A percentile compares a stretch with the other conserved stretches of the same genome.
phyloP scores from a whole-genome alignment of 2,329 filamentous ascomycete species.

The Colletotrichum filicis region DNA sequence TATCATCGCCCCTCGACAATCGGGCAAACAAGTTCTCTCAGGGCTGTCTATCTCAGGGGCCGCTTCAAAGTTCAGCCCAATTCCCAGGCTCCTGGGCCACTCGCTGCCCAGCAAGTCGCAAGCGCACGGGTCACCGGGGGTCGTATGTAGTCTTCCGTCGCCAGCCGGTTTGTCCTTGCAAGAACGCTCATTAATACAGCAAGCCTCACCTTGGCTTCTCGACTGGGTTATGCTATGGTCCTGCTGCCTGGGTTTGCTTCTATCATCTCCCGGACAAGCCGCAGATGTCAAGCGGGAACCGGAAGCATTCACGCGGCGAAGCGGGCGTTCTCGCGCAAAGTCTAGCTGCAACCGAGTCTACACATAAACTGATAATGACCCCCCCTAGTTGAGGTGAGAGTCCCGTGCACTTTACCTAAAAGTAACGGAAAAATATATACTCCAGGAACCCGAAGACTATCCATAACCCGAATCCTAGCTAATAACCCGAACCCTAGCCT shows the following conservation, averaged over 20 bases:
- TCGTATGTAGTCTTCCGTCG: slow-evolving; percentile 10
- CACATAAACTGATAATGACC: too few species aligned
- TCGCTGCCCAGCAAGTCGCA: slow-evolving; percentile 11
- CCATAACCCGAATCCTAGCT: too few species aligned
- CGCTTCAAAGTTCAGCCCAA: slow-evolving; percentile 12
- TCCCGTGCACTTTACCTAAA: too few species aligned
- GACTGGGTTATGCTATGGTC: slow-evolving; percentile 4
- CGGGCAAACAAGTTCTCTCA: neutral
- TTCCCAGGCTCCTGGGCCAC: slow-evolving; percentile 8
- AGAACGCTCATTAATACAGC: neutral
- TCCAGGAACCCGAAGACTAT: too few species aligned
- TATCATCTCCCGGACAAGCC: neutral
- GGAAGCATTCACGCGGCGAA: slow-evolving; percentile 16
- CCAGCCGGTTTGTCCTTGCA: slow-evolving; percentile 19
- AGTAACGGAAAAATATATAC: too few species aligned
- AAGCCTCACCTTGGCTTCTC: slow-evolving; percentile 20
- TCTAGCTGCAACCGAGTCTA: neutral
- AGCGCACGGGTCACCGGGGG: slow-evolving; percentile 13
- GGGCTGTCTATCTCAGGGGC: neutral
- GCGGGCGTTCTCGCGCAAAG: slow-evolving; percentile 2
- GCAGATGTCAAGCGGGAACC: slow-evolving; percentile 7
- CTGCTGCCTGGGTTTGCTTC: neutral
- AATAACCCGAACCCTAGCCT: too few species aligned
- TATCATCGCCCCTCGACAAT: neutral
- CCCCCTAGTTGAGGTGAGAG: too few species aligned